These are phyloP conservation scores for Kockovaella imperatae DNA, from an alignment of 768 basidiomycete genomes.

Conservation along the genomic window DNA sequence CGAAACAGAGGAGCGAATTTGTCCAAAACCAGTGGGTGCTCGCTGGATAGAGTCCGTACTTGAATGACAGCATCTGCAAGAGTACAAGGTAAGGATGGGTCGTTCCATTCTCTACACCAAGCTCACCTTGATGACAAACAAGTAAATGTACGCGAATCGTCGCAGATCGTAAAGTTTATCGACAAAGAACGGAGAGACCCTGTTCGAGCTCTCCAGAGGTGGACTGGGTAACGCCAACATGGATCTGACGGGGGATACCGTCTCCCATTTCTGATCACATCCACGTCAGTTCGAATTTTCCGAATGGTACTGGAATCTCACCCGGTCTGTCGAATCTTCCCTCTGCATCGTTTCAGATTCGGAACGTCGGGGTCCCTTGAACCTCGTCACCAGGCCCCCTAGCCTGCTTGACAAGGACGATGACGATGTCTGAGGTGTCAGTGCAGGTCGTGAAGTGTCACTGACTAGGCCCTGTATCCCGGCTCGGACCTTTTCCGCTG, in stretches of 20 bases:
- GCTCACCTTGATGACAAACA: background rate
- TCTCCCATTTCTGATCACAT: background rate
- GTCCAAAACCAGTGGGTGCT: no score
- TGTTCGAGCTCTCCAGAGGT: background rate
- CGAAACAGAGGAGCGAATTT: no score
- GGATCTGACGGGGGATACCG: background rate
- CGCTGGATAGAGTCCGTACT: no score
- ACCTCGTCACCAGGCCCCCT: background rate
- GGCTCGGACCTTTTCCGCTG: constrained; percentile 61
- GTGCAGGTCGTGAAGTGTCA: constrained; percentile 9
- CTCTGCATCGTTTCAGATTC: no score
- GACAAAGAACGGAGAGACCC: no score
- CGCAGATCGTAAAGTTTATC: no score
- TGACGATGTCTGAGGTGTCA: background rate
- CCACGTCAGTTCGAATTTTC: background rate
- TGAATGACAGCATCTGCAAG: no score
- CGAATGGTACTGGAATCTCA: no score
- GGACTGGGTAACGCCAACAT: constrained; percentile 1
- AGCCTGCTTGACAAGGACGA: background rate
- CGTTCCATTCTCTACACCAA: no score
- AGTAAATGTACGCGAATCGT: no score
- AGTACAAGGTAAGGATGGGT: no score
- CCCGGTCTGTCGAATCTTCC: no score
- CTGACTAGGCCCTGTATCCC: constrained; percentile 69
- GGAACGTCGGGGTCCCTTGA: background rate